phyloP scores from a whole-genome alignment of 768 basidiomycete genomes.

The Pisolithus tinctorius region DNA sequence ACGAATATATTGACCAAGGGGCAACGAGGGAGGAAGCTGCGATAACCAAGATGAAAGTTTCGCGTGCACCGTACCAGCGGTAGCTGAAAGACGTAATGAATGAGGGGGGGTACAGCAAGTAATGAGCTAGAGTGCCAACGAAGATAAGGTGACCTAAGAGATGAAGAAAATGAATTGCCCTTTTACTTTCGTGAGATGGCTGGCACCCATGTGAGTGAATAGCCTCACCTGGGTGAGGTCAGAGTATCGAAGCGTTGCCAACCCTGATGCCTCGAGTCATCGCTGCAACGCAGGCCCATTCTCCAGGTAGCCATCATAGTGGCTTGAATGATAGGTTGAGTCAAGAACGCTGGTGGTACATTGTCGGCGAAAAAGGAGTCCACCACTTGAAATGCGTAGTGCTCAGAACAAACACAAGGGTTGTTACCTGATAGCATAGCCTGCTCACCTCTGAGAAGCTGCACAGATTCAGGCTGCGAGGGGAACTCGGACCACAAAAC shows the following conservation, averaged over 20 bases:
- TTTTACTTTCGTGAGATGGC: background rate
- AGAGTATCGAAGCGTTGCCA: constrained; percentile 30
- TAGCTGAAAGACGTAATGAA: constrained; percentile 18
- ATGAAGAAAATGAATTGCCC: constrained; percentile 41
- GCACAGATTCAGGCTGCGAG: constrained; percentile 17
- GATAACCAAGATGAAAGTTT: constrained; percentile 33
- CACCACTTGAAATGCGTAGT: background rate
- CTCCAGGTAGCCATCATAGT: constrained; percentile 38
- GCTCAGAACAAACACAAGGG: background rate
- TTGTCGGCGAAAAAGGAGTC: constrained; percentile 32
- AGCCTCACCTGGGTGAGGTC: constrained; percentile 40
- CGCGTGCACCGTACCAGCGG: constrained; percentile 26
- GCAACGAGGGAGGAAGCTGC: constrained; percentile 31
- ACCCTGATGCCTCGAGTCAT: constrained; percentile 1
- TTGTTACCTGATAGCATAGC: background rate
- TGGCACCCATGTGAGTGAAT: background rate
- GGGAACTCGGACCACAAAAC: constrained; percentile 44
- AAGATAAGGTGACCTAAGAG: constrained; percentile 32
- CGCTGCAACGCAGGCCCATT: constrained; percentile 16
- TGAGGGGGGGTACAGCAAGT: constrained; percentile 35
- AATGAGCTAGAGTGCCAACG: constrained; percentile 36
- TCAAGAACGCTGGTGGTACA: constrained; percentile 31
- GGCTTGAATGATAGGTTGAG: constrained; percentile 36
- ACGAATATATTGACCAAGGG: constrained; percentile 24
- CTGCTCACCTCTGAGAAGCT: background rate